These are phyloP conservation scores for Paratrypanosoma confusum DNA, from an alignment of 208 protist species.

Conservation along the genomic window DNA sequence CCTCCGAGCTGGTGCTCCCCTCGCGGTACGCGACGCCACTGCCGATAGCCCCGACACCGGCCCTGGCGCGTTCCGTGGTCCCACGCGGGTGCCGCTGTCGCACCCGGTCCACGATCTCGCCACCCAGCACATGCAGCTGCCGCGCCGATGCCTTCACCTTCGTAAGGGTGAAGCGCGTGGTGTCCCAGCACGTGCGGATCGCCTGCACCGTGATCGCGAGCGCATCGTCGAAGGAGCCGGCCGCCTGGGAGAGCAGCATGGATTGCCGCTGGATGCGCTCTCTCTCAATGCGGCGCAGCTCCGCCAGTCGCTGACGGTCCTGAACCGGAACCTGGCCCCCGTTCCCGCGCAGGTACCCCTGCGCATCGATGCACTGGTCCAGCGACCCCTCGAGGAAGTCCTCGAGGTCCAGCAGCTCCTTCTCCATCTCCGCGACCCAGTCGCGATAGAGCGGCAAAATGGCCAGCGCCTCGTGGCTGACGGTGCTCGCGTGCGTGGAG, in stretches of 20 bases:
- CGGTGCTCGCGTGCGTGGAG: no score
- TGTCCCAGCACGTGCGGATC: background rate
- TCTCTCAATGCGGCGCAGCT: background rate
- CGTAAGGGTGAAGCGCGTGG: background rate
- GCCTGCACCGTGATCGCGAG: background rate
- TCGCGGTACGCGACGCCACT: no score
- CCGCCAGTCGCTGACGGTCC: background rate
- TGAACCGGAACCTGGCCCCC: background rate
- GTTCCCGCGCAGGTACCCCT: background rate
- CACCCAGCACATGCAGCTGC: background rate
- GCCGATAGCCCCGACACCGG: no score
- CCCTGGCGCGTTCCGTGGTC: no score
- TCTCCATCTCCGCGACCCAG: background rate
- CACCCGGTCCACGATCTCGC: no score
- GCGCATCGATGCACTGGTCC: background rate
- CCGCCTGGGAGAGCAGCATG: background rate
- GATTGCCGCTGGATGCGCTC: background rate
- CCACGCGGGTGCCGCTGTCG: no score
- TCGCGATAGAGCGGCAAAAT: conserved; percentile 1
- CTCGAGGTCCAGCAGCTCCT: background rate
- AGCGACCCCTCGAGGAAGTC: background rate
- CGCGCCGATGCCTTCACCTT: background rate
- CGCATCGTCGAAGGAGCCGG: background rate
- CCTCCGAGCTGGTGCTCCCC: no score
- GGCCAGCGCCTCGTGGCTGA: background rate